Evolutionary conservation across 2,329 filamentous ascomycete species (phyloP).

Genomic region (Neocatenulostroma microsporum): DNA sequence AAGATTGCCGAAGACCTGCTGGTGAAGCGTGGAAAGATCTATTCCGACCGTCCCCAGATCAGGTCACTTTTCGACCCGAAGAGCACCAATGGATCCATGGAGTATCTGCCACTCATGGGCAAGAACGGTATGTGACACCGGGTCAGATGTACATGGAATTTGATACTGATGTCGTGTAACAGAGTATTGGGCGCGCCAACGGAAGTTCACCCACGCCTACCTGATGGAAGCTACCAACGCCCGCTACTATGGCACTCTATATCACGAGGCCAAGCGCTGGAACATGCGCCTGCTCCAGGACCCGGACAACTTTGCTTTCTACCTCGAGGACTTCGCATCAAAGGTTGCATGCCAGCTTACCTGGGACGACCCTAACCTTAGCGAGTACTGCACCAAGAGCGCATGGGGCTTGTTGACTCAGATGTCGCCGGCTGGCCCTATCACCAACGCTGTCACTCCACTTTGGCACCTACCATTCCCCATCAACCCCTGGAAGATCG

Average conservation of each 20-base stretch:
- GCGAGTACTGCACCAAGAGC: constrained; percentile 42
- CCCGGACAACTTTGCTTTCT: constrained; percentile 45
- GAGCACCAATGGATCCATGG: constrained; percentile 48
- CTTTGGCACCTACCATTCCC: constrained; percentile 46
- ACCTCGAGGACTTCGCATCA: constrained; percentile 51
- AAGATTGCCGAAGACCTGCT: constrained; percentile 47
- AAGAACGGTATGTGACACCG: constrained; percentile 48
- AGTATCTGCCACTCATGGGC: constrained; percentile 50
- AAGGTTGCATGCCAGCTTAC: constrained; percentile 50
- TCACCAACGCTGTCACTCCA: constrained; percentile 50
- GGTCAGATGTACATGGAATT: no score
- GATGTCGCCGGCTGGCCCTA: constrained; percentile 51
- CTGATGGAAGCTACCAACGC: constrained; percentile 41
- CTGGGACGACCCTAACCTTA: constrained; percentile 46
- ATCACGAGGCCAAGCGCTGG: constrained; percentile 49
- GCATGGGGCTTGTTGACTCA: constrained; percentile 51
- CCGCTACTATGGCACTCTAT: constrained; percentile 43
- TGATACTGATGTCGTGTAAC: constrained; percentile 1
- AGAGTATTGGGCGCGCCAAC: constrained; percentile 51
- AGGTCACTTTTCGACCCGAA: constrained; percentile 49
- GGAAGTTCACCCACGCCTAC: constrained; percentile 46
- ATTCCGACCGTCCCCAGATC: constrained; percentile 46
- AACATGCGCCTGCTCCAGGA: constrained; percentile 42
- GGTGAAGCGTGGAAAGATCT: constrained; percentile 45
- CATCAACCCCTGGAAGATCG: constrained; percentile 49